Evolutionary conservation across 768 basidiomycete genomes (phyloP), one percentile per base, ranked within the genome.

Genomic region (Auricularia sp.): DNA sequence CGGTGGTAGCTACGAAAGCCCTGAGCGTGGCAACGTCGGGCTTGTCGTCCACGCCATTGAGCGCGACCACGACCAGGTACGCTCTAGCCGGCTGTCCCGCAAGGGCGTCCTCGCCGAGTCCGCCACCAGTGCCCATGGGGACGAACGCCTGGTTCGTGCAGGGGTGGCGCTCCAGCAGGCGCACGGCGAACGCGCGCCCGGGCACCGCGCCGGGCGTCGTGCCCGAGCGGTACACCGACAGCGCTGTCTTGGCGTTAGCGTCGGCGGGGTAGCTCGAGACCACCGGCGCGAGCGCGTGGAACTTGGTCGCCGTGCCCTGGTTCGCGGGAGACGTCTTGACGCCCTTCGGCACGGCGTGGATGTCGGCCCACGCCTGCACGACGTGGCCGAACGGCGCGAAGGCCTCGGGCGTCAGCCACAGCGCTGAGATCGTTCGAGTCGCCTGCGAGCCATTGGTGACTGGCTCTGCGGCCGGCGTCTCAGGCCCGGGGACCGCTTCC

Each of bases 61-160:
- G 75, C 11, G 93, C 92, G 1, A 94, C 96, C 18, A 96, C 86
- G 11, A 95, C 92, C 54, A 98, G 77, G 73, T 96, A 96, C 39
- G 77, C 74, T 33, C 77, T 74, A 0, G 81, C 83, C 5, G 82
- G 77, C 24, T 24, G 14, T 10, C 56, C 71, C 65, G 29, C 75
- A 63, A n/a, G 70, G 65, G 24, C 56, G 33, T 82, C 82, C 70
- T 67, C 74, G 51, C 75, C 82, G 51, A 69, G 74, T 61, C 68
- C 67, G 63, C 67, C 37, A 69, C 70, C 73, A 47, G 77, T 75
- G 3, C 93, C 92, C 92, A 98, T 94, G 8, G 97, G 96, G 65
- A 98, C 83, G 75, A 98, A 98, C 5, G 90, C 87, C 73, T 98
- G 96, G 69, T 88, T 96, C 13, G 91, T 95, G 73, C 81, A 89